phyloP scores from a whole-genome alignment of 2,329 filamentous ascomycete species.

The Dichotomopilus funicola region DNA sequence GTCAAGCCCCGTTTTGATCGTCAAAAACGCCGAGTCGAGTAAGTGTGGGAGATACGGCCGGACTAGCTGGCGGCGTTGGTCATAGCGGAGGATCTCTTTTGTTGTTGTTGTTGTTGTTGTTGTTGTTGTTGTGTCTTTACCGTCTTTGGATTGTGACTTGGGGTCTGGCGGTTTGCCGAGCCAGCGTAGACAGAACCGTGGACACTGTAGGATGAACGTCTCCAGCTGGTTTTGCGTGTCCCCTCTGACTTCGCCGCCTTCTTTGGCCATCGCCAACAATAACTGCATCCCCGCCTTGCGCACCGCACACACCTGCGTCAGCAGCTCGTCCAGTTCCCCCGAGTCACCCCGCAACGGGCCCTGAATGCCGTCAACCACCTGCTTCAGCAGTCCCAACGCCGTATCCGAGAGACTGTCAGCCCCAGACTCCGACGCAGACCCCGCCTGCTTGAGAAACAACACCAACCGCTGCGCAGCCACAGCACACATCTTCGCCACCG shows the following conservation, averaged over 20 bases:
- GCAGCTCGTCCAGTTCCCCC: slow-evolving; percentile 54
- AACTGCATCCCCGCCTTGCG: slow-evolving; percentile 49
- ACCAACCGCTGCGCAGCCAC: slow-evolving; percentile 50
- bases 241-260: slow-evolving; percentile 10
- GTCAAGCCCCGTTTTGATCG: slow-evolving; percentile 48
- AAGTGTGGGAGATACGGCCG: slow-evolving; percentile 47
- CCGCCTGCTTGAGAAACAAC: slow-evolving; percentile 43
- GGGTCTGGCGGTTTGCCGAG: slow-evolving; percentile 50
- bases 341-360: slow-evolving; percentile 53
- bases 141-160: slow-evolving; percentile 48
- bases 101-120: too few species aligned
- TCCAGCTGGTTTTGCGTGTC: slow-evolving; percentile 39
- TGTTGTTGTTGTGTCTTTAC: slow-evolving; percentile 17
- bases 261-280: slow-evolving; percentile 29
- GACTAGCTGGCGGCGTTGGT: slow-evolving; percentile 51
- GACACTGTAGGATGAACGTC: slow-evolving; percentile 50
- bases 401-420: too few species aligned
- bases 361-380: slow-evolving; percentile 50
- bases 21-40: slow-evolving; percentile 54
- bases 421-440: slow-evolving; percentile 32
- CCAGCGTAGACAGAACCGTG: slow-evolving; percentile 56
- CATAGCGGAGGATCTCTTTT: slow-evolving; percentile 42
- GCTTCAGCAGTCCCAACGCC: slow-evolving; percentile 32
- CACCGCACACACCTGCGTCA: slow-evolving; percentile 49
- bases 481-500: slow-evolving; percentile 45